Evolutionary conservation across 2,329 filamentous ascomycete genomes (phyloP).

Genomic region (Sporothrix brasiliensis): DNA sequence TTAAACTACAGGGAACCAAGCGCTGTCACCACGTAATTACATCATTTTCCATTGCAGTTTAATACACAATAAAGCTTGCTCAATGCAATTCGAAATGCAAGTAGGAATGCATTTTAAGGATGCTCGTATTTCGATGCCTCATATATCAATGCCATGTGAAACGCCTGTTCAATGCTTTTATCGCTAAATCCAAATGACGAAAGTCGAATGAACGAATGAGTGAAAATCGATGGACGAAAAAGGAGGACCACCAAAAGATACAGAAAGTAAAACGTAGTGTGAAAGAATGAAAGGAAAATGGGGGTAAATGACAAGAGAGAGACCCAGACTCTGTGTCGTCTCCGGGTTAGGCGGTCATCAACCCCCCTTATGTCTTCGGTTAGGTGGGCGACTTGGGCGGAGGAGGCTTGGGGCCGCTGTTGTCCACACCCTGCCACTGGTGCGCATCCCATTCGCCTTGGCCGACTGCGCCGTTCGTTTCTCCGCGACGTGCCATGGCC

Average conservation of each 20-base stretch:
- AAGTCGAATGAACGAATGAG: background rate
- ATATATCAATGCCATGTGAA: background rate
- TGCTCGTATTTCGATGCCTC: slow-evolving; percentile 6
- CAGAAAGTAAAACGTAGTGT: background rate
- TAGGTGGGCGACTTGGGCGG: slow-evolving; percentile 6
- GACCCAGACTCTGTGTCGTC: background rate
- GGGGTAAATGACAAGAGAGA: background rate
- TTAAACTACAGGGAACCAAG: background rate
- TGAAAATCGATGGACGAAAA: no score
- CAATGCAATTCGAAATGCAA: background rate
- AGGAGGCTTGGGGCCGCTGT: slow-evolving; percentile 53
- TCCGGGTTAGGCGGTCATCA: background rate
- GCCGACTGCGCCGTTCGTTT: slow-evolving; percentile 51
- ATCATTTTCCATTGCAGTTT: no score
- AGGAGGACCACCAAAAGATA: background rate
- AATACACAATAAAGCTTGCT: background rate
- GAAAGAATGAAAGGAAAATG: background rate
- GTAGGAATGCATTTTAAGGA: background rate
- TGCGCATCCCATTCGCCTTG: slow-evolving; percentile 50
- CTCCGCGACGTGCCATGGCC: slow-evolving; percentile 62
- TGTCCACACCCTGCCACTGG: slow-evolving; percentile 56
- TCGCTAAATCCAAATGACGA: slow-evolving; percentile 14
- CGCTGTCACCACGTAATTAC: no score
- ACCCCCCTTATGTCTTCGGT: background rate
- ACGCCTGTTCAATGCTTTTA: slow-evolving; percentile 14